phyloP scores from a whole-genome alignment of 176 grass and related monocot genomes.

The Puccinellia tenuiflora region DNA sequence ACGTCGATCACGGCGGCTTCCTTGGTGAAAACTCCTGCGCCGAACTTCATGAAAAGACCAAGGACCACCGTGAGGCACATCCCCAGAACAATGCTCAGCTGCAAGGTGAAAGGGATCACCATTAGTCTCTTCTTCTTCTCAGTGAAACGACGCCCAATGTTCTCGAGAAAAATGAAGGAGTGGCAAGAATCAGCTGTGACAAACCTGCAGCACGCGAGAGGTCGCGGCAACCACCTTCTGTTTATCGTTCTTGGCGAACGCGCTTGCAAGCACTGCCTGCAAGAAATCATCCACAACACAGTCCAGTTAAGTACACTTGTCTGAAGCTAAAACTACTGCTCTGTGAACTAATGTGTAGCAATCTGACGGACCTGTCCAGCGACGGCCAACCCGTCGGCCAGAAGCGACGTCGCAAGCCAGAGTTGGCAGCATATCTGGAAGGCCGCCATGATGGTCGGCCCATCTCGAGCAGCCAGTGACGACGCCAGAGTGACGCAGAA shows the following conservation, averaged over 20 bases:
- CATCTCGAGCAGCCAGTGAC: conserved; percentile 77
- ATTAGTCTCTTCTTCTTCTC: neutral
- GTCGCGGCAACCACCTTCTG: conserved; percentile 54
- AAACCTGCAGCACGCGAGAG: conserved; percentile 81
- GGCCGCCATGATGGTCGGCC: conserved; percentile 72
- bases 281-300: neutral
- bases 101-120: conserved; percentile 6
- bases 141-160: neutral
- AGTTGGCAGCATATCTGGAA: conserved; percentile 96
- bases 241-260: conserved; percentile 71
- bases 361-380: conserved; percentile 67
- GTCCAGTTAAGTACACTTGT: neutral
- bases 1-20: conserved; percentile 57
- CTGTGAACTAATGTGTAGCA: neutral
- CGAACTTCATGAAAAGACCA: conserved; percentile 69
- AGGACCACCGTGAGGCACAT: conserved; percentile 60
- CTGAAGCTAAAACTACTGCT: neutral
- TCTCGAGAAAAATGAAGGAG: neutral
- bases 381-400: conserved; percentile 89
- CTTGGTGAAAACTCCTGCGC: conserved; percentile 78
- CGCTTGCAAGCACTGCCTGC: conserved; percentile 88
- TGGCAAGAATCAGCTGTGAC: neutral
- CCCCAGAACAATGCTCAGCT: conserved; percentile 80
- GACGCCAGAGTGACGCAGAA: conserved; percentile 92
- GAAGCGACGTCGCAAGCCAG: conserved; percentile 92